Percentiles rank a stretch among this genome's conserved stretches.
Evolutionary conservation across 2,329 filamentous ascomycete species (phyloP).

Genomic region (Aspergillus proliferans): DNA sequence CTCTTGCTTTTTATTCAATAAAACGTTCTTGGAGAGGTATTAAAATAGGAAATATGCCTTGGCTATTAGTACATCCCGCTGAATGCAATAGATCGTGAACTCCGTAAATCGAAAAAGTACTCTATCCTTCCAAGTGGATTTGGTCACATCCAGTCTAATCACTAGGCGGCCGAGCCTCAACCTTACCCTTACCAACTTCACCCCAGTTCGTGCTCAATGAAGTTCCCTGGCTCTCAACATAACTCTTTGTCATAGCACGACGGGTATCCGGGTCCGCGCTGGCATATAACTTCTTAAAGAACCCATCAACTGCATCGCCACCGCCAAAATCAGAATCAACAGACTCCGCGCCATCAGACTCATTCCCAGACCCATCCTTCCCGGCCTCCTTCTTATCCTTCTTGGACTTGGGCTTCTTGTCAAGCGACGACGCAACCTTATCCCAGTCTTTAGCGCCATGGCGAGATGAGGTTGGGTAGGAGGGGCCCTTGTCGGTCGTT

Average conservation of each 20-base stretch:
- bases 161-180: slow-evolving; percentile 46
- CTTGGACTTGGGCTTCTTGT: slow-evolving; percentile 26
- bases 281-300: slow-evolving; percentile 88
- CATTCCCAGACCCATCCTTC: slow-evolving; percentile 40
- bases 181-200: slow-evolving; percentile 66
- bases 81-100: not conserved
- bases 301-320: slow-evolving; percentile 64
- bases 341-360: slow-evolving; percentile 47
- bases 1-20: too few relatives aligned
- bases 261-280: slow-evolving; percentile 69
- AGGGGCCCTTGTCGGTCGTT: slow-evolving; percentile 41
- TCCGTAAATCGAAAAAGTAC: not conserved
- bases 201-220: slow-evolving; percentile 86
- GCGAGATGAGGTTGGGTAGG: slow-evolving; percentile 82
- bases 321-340: slow-evolving; percentile 40
- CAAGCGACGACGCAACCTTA: slow-evolving; percentile 55
- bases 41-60: too few relatives aligned
- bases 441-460: slow-evolving; percentile 90
- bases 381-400: slow-evolving; percentile 24
- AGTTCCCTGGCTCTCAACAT: slow-evolving; percentile 87
- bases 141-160: slow-evolving; percentile 8
- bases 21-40: too few relatives aligned
- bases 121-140: not conserved
- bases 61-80: too few relatives aligned
- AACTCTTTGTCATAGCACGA: slow-evolving; percentile 97